Evolutionary conservation across 371 early-diverging fungal genomes (phyloP).

Genomic region (Rhizomucor miehei): DNA sequence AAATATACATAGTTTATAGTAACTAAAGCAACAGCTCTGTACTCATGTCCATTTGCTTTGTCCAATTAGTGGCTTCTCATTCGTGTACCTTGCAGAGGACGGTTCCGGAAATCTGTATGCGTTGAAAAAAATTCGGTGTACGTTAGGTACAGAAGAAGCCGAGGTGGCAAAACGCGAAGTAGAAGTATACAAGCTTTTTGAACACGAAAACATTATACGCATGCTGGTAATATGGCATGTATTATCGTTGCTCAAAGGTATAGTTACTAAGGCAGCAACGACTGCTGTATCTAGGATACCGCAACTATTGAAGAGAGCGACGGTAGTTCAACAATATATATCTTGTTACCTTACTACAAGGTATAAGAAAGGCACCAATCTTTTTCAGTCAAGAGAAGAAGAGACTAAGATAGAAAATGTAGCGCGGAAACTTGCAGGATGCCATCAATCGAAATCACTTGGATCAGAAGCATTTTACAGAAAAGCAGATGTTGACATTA

Average conservation of each 20-base stretch:
- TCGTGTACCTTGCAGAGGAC: conserved; percentile 71
- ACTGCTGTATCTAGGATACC: conserved; percentile 58
- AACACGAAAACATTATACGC: conserved; percentile 68
- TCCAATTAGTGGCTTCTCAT: conserved; percentile 73
- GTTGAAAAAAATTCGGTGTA: conserved; percentile 69
- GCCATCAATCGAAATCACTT: conserved; percentile 47
- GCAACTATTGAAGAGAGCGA: conserved; percentile 57
- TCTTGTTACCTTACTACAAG: conserved; percentile 66
- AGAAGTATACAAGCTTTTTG: conserved; percentile 60
- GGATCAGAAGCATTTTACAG: conserved; percentile 44
- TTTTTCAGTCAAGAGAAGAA: conserved; percentile 38
- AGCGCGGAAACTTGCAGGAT: conserved; percentile 67
- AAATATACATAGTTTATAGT: neutral
- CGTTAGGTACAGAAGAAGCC: conserved; percentile 55
- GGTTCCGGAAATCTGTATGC: conserved; percentile 56
- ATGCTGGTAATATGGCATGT: conserved; percentile 58
- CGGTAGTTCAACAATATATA: conserved; percentile 62
- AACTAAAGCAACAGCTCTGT: neutral
- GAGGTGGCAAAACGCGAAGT: conserved; percentile 66
- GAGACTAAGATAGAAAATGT: conserved; percentile 31
- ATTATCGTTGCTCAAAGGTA: no score
- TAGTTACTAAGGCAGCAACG: conserved; percentile 4
- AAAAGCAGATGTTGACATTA: conserved; percentile 43
- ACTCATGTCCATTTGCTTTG: neutral
- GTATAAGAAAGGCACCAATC: no score